Conservation (phyloP, 495 filamentous ascomycete genomes). For the Penicillium daleae region DNA sequence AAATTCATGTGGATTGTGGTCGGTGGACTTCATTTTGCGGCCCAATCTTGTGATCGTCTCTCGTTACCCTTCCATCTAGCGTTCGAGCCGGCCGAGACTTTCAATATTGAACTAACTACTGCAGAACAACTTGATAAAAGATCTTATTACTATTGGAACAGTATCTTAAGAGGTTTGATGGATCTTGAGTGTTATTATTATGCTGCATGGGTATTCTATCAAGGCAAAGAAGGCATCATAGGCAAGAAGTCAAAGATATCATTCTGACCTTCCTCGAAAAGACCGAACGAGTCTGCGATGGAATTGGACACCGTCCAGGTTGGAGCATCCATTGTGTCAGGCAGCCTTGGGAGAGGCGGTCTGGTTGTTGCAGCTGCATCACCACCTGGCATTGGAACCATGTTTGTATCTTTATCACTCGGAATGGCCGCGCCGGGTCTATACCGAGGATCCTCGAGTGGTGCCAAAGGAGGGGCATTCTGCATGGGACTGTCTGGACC, state of each 20-base stretch:
- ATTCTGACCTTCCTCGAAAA: constrained; percentile 51
- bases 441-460: constrained; percentile 31
- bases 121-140: not conserved
- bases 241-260: constrained; percentile 51
- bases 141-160: not conserved
- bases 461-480: constrained; percentile 25
- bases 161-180: not conserved
- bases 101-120: not conserved
- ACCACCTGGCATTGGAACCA: constrained; percentile 26
- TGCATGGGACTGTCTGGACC: constrained; percentile 27
- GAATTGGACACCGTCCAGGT: constrained; percentile 49
- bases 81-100: constrained; percentile 6
- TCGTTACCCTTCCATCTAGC: not conserved
- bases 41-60: constrained; percentile 14
- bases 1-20: constrained; percentile 19
- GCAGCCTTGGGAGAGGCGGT: constrained; percentile 36
- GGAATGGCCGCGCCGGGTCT: constrained; percentile 22
- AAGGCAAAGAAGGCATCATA: constrained; percentile 45
- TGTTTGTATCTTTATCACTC: constrained; percentile 28
- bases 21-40: constrained; percentile 14
- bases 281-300: constrained; percentile 49
- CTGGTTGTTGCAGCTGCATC: constrained; percentile 31
- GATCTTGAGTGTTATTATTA: not conserved
- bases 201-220: constrained; percentile 15
- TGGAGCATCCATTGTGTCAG: constrained; percentile 45